Percentiles rank a stretch among this genome's conserved stretches.
Evolutionary conservation across 176 grass and related monocot species (phyloP).

Genomic region (Hordeum marinum): DNA sequence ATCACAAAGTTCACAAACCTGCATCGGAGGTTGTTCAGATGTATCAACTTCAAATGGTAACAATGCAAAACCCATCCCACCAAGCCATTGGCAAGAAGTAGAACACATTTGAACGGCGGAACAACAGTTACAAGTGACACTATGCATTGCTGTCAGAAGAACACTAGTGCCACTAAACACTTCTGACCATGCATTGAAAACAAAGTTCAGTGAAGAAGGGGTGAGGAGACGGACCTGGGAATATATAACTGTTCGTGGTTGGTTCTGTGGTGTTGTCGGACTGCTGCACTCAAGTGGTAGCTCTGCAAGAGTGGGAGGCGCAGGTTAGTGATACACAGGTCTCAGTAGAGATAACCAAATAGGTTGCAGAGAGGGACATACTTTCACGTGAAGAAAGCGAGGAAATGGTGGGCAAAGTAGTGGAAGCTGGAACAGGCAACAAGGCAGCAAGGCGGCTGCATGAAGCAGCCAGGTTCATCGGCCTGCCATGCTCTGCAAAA

Average conservation of each 20-base stretch:
- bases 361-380: not conserved
- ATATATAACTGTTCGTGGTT: not conserved
- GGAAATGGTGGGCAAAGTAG: not conserved
- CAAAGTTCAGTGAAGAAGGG: not conserved
- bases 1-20: not conserved
- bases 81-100: not conserved
- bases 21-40: not conserved
- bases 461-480: slow-evolving; percentile 36
- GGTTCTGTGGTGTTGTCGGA: not conserved
- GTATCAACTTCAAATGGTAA: slow-evolving; percentile 1
- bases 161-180: not conserved
- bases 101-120: not conserved
- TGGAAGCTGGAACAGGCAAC: not conserved
- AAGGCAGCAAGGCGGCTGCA: slow-evolving; percentile 20
- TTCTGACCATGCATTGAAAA: not conserved
- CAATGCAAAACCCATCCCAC: not conserved
- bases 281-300: slow-evolving; percentile 7
- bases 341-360: not conserved
- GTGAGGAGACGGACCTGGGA: slow-evolving; percentile 16
- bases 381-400: slow-evolving; percentile 15
- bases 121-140: not conserved
- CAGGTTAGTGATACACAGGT: slow-evolving; percentile 8
- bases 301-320: slow-evolving; percentile 16
- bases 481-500: slow-evolving; percentile 6
- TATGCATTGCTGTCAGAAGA: slow-evolving; percentile 3